A percentile compares a stretch with the other conserved stretches of the same genome.
Conservation (phyloP, 371 early-diverging fungal genomes). For the Mucor circinelloides region DNA sequence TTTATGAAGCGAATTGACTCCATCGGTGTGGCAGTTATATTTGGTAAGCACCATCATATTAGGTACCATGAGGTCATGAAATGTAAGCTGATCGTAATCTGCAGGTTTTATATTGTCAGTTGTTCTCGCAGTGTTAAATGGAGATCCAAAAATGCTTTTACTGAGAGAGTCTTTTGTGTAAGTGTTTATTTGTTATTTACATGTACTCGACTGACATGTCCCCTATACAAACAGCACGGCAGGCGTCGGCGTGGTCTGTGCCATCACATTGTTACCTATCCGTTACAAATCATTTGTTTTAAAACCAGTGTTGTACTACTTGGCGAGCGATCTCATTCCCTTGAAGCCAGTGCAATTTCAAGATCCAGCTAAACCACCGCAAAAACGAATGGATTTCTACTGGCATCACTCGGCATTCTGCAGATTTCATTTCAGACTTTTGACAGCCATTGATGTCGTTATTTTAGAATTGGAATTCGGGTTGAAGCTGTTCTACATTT, state of each 20-base stretch:
- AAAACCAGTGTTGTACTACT: slow-evolving; percentile 45
- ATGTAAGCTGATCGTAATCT: slow-evolving; percentile 39
- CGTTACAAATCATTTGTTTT: slow-evolving; percentile 35
- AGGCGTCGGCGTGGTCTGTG: slow-evolving; percentile 34
- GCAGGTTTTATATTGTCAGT: slow-evolving; percentile 50
- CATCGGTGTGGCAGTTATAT: slow-evolving; percentile 40
- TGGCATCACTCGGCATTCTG: slow-evolving; percentile 35
- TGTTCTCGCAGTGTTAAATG: slow-evolving; percentile 44
- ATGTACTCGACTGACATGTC: not conserved
- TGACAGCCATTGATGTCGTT: slow-evolving; percentile 38
- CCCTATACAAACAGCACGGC: slow-evolving; percentile 25
- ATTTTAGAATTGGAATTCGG: slow-evolving; percentile 46
- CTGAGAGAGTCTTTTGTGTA: slow-evolving; percentile 54
- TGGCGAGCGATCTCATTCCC: slow-evolving; percentile 39
- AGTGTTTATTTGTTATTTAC: slow-evolving; percentile 1
- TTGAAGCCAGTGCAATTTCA: slow-evolving; percentile 26
- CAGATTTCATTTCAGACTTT: slow-evolving; percentile 35
- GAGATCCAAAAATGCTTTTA: slow-evolving; percentile 50
- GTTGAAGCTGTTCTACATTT: slow-evolving; percentile 43
- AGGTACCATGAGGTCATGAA: slow-evolving; percentile 31
- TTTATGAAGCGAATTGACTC: slow-evolving; percentile 39
- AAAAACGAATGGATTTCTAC: slow-evolving; percentile 37
- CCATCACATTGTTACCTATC: slow-evolving; percentile 38
- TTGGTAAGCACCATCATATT: slow-evolving; percentile 30
- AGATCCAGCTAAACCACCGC: slow-evolving; percentile 12